Base-by-base conservation (phyloP, 192 early-diverging fungal species). In the Lobosporangium transversale region DNA sequence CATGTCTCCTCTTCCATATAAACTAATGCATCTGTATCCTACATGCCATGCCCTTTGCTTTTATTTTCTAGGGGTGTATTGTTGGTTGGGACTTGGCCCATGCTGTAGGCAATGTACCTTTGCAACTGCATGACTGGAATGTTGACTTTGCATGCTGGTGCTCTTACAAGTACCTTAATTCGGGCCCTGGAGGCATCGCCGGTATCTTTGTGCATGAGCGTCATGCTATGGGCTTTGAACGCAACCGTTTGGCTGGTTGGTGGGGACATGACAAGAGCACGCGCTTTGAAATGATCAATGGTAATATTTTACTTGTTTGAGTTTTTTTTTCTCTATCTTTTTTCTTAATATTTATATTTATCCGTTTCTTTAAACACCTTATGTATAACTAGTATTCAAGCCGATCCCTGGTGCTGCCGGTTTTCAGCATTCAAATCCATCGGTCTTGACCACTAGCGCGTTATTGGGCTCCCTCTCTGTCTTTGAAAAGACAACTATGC, bases 81-180 rank as follows among this genome's bases (percentile, higher is more conserved):
- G 94, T 98, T 4, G 97, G 95, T 2, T 97, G 90, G 83, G 96
- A 99, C 79, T 85, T 99, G 53, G 95, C 96, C 1, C 97, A 99
- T 67, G 97, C 96, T 2, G 94, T 86, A 12, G 97, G 97, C 36
- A 99, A 99, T 84, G 89, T 97, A 1, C 90, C 89, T 32, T 78
- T 98, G 50, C 65, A 87, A 37, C 81, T 99, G 62, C 95, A 98
- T 79, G 94, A 95, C 71, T 99, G 97, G 97, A 83, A 89, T 33
- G 95, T 96, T 12, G 97, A 99, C 71, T 98, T 98, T 90, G 97
- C 97, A 12, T 91, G 90, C 70, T 98, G 97, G 97, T 98, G 96
- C 85, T 92, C 96, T 5, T 99, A 99, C 89, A 99, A 99, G 79
- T 99, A 99, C 79, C 81, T 99, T 47, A 99, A 99, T 73, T 88